Evolutionary conservation across 176 grass and related monocot species (phyloP).

Genomic region (Hordeum marinum): DNA sequence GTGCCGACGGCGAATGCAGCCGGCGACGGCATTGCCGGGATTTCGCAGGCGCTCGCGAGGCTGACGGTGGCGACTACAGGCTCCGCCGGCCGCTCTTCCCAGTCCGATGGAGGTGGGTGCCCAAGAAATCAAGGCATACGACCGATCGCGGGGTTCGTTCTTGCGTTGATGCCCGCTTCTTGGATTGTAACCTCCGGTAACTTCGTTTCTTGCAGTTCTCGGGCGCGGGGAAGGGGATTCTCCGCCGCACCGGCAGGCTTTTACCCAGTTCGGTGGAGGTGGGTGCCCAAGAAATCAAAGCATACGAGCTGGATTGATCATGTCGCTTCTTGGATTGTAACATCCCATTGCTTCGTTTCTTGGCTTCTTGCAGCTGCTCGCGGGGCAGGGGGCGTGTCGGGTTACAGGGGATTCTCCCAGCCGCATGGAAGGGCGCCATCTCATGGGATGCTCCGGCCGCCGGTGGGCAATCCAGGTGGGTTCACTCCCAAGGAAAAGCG

Average conservation of each 20-base stretch:
- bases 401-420: too few relatives aligned
- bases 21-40: not conserved
- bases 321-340: not conserved
- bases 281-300: not conserved
- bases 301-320: not conserved
- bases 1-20: not conserved
- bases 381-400: too few relatives aligned
- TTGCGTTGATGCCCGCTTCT: too few relatives aligned
- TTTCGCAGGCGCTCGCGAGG: not conserved
- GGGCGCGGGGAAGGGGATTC: too few relatives aligned
- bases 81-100: not conserved
- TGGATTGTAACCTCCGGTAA: not conserved
- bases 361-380: too few relatives aligned
- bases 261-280: not conserved
- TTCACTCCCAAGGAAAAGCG: too few relatives aligned
- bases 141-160: not conserved
- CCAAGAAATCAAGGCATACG: too few relatives aligned
- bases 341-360: not conserved
- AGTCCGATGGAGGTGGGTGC: not conserved
- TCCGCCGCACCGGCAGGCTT: too few relatives aligned
- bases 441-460: too few relatives aligned
- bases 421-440: too few relatives aligned
- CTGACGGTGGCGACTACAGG: not conserved
- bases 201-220: too few relatives aligned
- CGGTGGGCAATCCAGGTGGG: too few relatives aligned